A percentile compares a stretch with the other conserved stretches of the same genome.
phyloP scores from a whole-genome alignment of 2,329 filamentous ascomycete species.

The Xylariales sp. region DNA sequence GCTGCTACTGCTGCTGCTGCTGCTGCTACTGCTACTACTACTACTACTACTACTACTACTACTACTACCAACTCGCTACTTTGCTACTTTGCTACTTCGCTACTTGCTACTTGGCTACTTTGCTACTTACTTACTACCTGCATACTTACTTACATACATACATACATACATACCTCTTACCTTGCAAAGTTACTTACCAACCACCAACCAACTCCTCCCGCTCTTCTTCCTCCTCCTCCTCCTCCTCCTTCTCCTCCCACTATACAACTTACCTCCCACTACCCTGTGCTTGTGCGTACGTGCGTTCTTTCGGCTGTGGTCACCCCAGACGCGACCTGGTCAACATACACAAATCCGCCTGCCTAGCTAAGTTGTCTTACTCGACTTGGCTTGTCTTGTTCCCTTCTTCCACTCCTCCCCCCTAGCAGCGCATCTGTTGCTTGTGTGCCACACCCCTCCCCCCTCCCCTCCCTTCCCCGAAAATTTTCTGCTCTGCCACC shows the following conservation, averaged over 20 bases:
- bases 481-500: conserved; percentile 43
- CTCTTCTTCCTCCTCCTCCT: conserved; percentile 35
- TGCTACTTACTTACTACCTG: no score
- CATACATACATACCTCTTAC: no score
- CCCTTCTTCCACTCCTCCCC: conserved; percentile 44
- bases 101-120: background rate
- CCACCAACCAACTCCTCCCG: conserved; percentile 7
- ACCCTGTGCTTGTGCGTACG: conserved; percentile 30
- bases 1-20: conserved; percentile 1
- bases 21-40: conserved; percentile 6
- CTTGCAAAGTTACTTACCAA: background rate
- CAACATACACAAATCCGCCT: conserved; percentile 36
- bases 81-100: background rate
- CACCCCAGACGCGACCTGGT: conserved; percentile 47
- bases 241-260: conserved; percentile 44
- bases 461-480: conserved; percentile 37
- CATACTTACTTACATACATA: no score
- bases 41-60: conserved; percentile 9
- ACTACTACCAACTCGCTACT: background rate
- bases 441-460: conserved; percentile 49
- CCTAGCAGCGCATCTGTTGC: conserved; percentile 44
- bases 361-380: conserved; percentile 45
- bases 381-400: conserved; percentile 47
- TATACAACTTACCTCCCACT: conserved; percentile 30
- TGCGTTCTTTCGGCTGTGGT: conserved; percentile 45